Conservation (phyloP, 192 early-diverging fungal species). For the Coemansia sp. region DNA sequence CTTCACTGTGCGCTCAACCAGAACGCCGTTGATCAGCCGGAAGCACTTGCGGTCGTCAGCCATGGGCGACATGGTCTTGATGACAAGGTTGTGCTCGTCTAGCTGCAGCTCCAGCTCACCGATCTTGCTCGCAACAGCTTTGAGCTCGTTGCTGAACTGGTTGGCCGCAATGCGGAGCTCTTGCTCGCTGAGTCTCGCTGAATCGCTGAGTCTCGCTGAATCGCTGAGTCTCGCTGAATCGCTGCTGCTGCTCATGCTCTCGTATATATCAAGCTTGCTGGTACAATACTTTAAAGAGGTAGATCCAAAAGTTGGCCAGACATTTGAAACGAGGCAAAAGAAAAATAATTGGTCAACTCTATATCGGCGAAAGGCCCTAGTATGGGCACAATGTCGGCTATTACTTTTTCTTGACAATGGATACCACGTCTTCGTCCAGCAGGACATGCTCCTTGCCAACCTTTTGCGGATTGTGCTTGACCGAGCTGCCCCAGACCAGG, state of each 20-base stretch:
- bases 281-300: not conserved
- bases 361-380: too few relatives aligned
- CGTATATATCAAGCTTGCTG: not conserved
- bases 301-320: not conserved
- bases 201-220: constrained; percentile 1
- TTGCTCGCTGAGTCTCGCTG: constrained; percentile 25
- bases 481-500: constrained; percentile 91
- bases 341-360: not conserved
- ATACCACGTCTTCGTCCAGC: constrained; percentile 95
- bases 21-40: constrained; percentile 88
- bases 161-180: constrained; percentile 53
- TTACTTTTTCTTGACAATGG: constrained; percentile 68
- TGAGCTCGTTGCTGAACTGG: constrained; percentile 72
- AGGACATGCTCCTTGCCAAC: constrained; percentile 92
- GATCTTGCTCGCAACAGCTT: constrained; percentile 81
- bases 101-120: constrained; percentile 91
- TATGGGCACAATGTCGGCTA: too few relatives aligned
- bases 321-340: not conserved
- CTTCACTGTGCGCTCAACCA: constrained; percentile 88
- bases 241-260: constrained; percentile 8
- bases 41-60: constrained; percentile 84
- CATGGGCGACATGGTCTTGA: constrained; percentile 87
- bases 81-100: constrained; percentile 84
- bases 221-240: constrained; percentile 5
- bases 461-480: constrained; percentile 97